A percentile compares a stretch with the other conserved stretches of the same genome.
These are phyloP conservation scores for Didymella lethalis DNA, from an alignment of 2,329 filamentous ascomycete genomes.

Conservation along the genomic window DNA sequence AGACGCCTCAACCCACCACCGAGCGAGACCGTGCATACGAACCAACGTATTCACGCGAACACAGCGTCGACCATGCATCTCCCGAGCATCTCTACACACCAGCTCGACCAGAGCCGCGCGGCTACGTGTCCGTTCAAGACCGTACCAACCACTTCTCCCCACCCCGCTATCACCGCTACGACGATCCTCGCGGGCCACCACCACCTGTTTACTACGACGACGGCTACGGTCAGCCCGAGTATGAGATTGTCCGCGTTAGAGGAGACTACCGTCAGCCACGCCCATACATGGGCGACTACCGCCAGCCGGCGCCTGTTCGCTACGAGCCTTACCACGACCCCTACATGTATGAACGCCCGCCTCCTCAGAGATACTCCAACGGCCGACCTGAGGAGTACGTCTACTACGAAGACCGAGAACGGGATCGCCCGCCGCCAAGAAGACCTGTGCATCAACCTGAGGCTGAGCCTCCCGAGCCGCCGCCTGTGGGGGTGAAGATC, in stretches of 20 bases:
- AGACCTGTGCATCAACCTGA: constrained; percentile 12
- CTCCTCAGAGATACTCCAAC: constrained; percentile 33
- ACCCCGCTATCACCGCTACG: constrained; percentile 40
- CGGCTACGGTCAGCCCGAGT: constrained; percentile 41
- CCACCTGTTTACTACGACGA: constrained; percentile 46
- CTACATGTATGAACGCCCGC: constrained; percentile 43
- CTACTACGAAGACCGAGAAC: constrained; percentile 46
- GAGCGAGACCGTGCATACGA: constrained; percentile 36
- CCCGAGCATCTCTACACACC: constrained; percentile 36
- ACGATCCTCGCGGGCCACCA: constrained; percentile 36
- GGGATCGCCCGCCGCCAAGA: constrained; percentile 28
- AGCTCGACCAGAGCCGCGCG: constrained; percentile 33
- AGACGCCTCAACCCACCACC: constrained; percentile 45
- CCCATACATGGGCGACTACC: constrained; percentile 28
- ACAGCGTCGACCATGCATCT: constrained; percentile 40
- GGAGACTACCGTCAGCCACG: constrained; percentile 35
- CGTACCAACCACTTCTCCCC: constrained; percentile 41
- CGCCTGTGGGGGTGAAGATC: constrained; percentile 15
- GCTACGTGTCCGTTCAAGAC: constrained; percentile 48
- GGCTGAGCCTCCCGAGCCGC: constrained; percentile 13
- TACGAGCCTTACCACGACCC: constrained; percentile 43
- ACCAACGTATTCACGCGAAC: constrained; percentile 42
- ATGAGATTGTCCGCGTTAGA: constrained; percentile 45
- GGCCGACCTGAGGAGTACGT: constrained; percentile 38
- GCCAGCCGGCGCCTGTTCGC: constrained; percentile 28